Base-by-base conservation (phyloP, 768 basidiomycete species). In the Agrocybe pediades region DNA sequence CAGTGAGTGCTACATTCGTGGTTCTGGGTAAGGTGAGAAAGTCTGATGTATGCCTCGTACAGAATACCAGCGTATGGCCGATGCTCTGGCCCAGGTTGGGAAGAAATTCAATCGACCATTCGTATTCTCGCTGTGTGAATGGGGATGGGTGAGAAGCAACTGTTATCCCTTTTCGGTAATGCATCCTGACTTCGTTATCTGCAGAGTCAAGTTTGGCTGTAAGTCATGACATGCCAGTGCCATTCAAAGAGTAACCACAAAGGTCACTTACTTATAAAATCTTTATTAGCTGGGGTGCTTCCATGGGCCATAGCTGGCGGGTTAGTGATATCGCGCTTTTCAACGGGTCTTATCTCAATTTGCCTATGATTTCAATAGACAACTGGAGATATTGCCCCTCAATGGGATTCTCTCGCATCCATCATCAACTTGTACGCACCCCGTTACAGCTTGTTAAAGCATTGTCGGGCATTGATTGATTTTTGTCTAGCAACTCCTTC, bases 231-330 rank as follows among this genome's bases (percentile, higher is more conserved):
- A 5, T 54, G 39, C n/a, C 41, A 41, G 15, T 40, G n/a, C 9
- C 45, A 16, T 54, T 33, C 20, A 24, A 41, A 3, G 41, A 0
- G 2, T 3, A 33, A 19, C 17, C 19, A 2, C 39, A 29, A 19
- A 23, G 15, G 29, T 17, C 1, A 33, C 27, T 20, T 46, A 19
- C 46, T 36, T 17, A 43, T 43, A 23, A 20, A 19, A 36, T 13
- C 44, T n/a, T 16, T n/a, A 17, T n/a, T 39, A 73, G 71, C 47
- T 85, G 86, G 86, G 83, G 79, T 6, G 77, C 70, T 46, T 70
- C 66, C n/a, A 67, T 81, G 36, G 85, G 84, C 0, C 86, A 87
- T 57, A 86, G 83, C 63, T 87, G 86, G 86, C 71, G 86, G 68
- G 84, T 84, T 60, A 45, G 76, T 33, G 6, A 51, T n/a, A 27